Base-by-base conservation (phyloP, 139 green algal species). In the Chlamydomonas sphaeroides region DNA sequence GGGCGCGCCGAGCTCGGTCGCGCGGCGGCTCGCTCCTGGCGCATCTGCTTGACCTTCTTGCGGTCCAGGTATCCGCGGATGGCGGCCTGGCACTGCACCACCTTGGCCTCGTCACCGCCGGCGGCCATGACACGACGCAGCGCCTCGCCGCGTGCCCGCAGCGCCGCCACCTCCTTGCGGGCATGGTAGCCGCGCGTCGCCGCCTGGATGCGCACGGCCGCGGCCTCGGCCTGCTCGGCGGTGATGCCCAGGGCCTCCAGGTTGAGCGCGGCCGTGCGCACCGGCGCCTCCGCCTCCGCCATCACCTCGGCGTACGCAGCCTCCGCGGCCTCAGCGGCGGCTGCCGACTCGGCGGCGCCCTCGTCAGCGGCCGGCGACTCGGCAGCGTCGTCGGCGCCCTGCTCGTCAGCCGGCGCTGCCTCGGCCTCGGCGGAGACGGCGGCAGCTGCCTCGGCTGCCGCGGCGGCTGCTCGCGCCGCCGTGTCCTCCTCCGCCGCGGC, bases 91-190 rank as follows among this genome's bases (percentile, higher is more conserved):
- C 80, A 75, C 28, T 38, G 41, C 39, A 80, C 79, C 35, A 82
- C 75, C 63, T 82, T 72, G 56, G 56, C 56, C n/a, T 20, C 42
- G 20, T 70, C 59, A 21, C 30, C 59, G 17, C 63, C 63, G 61
- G 51, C 32, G 33, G 61, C 75, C 77, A 84, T 84, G 20, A 75
- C 30, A 6, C 35, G 35, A 3, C 69, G 70, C 32, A 86, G n/a
- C n/a, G 10, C 8, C 41, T 59, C 74, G 26, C 73, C 82, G 20
- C 41, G 51, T 30, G 35, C 57, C 7, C 75, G 68, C 75, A 88
- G 80, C 4, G 76, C 83, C 57, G 83, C 83, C 69, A 84, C 84
- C 69, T 85, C 84, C 68, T 79, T 83, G 6, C 83, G 73, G 38
- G 81, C 81, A 5, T 25, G n/a, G 49, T 86, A 62, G 3, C 81